Evolutionary conservation across 2,329 filamentous ascomycete species (phyloP).

Genomic region (Pseudohalonectria lignicola): DNA sequence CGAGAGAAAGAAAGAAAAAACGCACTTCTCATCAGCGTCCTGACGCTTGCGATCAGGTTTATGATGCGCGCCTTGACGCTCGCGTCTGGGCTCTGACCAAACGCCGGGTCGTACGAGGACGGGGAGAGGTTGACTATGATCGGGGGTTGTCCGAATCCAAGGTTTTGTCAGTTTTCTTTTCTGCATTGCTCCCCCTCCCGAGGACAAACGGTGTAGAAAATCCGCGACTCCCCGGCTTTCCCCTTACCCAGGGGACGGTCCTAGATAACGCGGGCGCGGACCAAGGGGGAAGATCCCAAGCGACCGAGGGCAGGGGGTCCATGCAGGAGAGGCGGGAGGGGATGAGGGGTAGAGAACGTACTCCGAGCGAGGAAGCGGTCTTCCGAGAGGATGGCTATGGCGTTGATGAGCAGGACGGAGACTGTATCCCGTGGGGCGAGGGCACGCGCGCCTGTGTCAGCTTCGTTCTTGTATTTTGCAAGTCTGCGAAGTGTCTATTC

Average conservation of each 20-base stretch:
- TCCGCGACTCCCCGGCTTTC: no score
- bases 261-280: no score
- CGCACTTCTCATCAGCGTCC: conserved; percentile 88
- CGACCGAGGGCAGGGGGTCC: no score
- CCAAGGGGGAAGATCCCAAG: no score
- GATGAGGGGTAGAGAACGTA: conserved; percentile 28
- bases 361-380: conserved; percentile 85
- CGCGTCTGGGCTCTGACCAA: conserved; percentile 61
- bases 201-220: no score
- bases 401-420: conserved; percentile 81
- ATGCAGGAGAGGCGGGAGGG: conserved; percentile 5
- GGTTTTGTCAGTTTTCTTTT: background rate
- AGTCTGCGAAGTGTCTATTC: no score
- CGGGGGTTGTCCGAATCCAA: conserved; percentile 29
- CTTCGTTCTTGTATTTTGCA: background rate
- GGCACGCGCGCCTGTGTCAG: conserved; percentile 3
- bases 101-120: conserved; percentile 60
- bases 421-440: conserved; percentile 34
- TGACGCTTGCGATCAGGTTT: conserved; percentile 79
- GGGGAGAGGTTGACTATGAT: conserved; percentile 78
- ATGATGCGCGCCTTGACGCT: conserved; percentile 81
- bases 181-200: no score
- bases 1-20: conserved; percentile 12
- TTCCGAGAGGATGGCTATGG: conserved; percentile 86
- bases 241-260: no score